Base-by-base conservation (phyloP, 305 asterid genomes). In the Fraxinus ornus region DNA sequence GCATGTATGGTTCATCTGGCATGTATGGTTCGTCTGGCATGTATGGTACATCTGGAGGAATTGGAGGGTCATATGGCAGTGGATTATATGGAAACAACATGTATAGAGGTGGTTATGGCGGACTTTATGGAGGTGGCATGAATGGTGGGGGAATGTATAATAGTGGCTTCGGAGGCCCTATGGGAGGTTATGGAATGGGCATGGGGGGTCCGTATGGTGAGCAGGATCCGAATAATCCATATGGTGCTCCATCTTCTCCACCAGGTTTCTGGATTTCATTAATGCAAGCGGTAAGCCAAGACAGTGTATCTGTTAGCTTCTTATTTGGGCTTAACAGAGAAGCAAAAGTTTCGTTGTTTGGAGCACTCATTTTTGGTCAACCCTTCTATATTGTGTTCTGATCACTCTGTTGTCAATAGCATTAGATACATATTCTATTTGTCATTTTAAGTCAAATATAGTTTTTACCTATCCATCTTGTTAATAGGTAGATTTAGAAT, bases 101-200 rank as follows among this genome's bases (percentile, higher is more conserved):
- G 96, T 91, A 93, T 76, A 87, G 98, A 87, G 99, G 98, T 82
- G 98, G 98, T 64, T 92, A 93, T 76, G 92, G 97, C 77, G 97
- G 98, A 57, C 90, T 91, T 57, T 87, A 87, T 84, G 97, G 97
- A 66, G 95, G 97, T 72, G 90, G 92, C 86, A 92, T 89, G 90
- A 89, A 90, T 80, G 91, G 74, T 28, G 76, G 95, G 32, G 97
- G 97, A 73, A 93, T 90, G 96, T 92, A 94, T 86, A 85, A 86
- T 79, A 83, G 92, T 84, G 95, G 97, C 70, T 28, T 83, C 55
- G 98, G 98, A 52, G 94, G 97, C 39, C 81, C 90, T 0, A 89
- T 90, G 97, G 97, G 98, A 73, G 95, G 97, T 71, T 89, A 89
- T 82, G 98, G 98, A 78, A 91, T 92, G 94, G 97, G 98, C 37